These are phyloP conservation scores for Chytridiales sp. DNA, from an alignment of 371 early-diverging fungal genomes.

Conservation along the genomic window DNA sequence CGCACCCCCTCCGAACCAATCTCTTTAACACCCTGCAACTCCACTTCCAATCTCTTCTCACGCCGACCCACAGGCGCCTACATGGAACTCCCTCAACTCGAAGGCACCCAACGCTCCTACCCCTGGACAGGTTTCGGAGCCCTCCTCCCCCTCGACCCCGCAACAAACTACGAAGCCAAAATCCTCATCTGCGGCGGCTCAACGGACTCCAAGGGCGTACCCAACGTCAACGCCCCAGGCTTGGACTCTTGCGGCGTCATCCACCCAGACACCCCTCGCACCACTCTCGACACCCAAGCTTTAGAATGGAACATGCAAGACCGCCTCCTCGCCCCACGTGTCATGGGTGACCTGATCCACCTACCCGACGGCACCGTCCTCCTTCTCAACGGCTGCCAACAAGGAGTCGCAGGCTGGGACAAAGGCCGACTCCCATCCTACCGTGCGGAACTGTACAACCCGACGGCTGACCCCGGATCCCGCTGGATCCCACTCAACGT, in stretches of 20 bases:
- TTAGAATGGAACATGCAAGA: no score
- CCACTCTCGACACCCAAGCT: no score
- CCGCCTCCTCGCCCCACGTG: no score
- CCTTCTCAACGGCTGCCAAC: slow-evolving; percentile 61
- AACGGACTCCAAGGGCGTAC: slow-evolving; percentile 2
- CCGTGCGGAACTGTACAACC: slow-evolving; percentile 59
- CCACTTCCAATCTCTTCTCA: slow-evolving; percentile 18
- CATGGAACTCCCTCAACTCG: no score
- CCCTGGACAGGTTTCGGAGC: slow-evolving; percentile 62
- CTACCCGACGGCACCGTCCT: slow-evolving; percentile 59
- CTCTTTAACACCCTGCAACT: background rate
- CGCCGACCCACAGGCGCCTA: slow-evolving; percentile 6
- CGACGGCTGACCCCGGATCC: slow-evolving; percentile 46
- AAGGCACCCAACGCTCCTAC: slow-evolving; percentile 49
- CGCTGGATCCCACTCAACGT: slow-evolving; percentile 31
- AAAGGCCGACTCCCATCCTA: slow-evolving; percentile 52
- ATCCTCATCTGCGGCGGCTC: slow-evolving; percentile 63
- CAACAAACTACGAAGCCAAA: slow-evolving; percentile 57
- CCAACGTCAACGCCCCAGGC: background rate
- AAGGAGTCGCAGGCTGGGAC: slow-evolving; percentile 58
- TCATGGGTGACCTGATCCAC: slow-evolving; percentile 63
- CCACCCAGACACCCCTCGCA: slow-evolving; percentile 2
- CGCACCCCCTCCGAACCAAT: background rate
- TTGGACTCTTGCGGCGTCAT: slow-evolving; percentile 8
- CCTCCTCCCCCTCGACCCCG: slow-evolving; percentile 59